phyloP scores from a whole-genome alignment of 2,329 filamentous ascomycete species.

The Pestalotiopsis sp. region DNA sequence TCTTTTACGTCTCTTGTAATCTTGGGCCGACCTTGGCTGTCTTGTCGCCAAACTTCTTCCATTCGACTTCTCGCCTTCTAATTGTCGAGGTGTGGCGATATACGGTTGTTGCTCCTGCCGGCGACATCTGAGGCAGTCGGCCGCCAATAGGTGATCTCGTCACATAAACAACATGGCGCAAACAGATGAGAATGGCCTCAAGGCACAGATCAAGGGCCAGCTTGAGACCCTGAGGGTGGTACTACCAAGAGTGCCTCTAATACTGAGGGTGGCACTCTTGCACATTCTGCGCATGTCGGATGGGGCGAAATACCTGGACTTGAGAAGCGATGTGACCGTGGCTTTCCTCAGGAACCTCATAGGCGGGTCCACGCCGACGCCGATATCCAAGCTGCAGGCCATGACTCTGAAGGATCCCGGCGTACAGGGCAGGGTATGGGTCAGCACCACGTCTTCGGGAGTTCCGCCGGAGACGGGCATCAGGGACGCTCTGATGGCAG shows the following conservation, averaged over 20 bases:
- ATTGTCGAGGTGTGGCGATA: background rate
- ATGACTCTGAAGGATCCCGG: constrained; percentile 31
- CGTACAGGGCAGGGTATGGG: constrained; percentile 82
- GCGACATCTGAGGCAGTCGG: background rate
- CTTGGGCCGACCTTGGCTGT: too few relatives aligned
- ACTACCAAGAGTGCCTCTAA: constrained; percentile 57
- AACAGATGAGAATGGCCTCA: background rate
- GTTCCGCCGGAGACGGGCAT: constrained; percentile 58
- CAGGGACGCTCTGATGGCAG: constrained; percentile 57
- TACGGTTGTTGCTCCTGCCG: background rate
- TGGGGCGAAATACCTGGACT: constrained; percentile 74
- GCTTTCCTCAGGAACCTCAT: constrained; percentile 71
- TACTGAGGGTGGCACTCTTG: constrained; percentile 61
- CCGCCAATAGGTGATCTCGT: background rate
- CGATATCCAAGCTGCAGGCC: constrained; percentile 64
- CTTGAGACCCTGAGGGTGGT: background rate
- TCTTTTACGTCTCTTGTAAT: too few relatives aligned
- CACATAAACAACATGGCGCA: background rate
- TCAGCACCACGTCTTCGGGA: constrained; percentile 69
- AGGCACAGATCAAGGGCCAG: constrained; percentile 3
- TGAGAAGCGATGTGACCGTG: constrained; percentile 73
- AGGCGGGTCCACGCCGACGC: constrained; percentile 41
- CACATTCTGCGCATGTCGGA: constrained; percentile 70
- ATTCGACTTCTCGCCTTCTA: too few relatives aligned
- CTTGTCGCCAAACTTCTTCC: too few relatives aligned